Conservation (phyloP, 768 basidiomycete genomes). For the Hypsizygus marmoreus region DNA sequence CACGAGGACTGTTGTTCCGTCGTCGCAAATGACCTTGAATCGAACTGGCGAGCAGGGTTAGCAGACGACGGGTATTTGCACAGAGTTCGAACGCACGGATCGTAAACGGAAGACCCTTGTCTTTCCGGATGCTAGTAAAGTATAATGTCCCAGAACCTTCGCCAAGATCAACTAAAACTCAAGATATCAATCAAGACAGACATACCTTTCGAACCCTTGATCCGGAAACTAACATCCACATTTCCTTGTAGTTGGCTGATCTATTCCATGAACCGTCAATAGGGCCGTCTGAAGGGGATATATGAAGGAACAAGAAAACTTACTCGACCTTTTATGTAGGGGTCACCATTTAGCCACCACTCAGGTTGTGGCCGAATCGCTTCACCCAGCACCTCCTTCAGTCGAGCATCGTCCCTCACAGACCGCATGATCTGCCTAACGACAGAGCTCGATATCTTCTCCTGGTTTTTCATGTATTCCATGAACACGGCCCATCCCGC, state of each 20-base stretch:
- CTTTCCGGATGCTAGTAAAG: constrained; percentile 80
- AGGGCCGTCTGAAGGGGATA: background rate
- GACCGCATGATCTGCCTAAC: constrained; percentile 66
- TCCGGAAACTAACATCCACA: constrained; percentile 74
- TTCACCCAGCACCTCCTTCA: constrained; percentile 61
- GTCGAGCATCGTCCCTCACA: constrained; percentile 50
- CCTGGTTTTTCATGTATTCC: constrained; percentile 72
- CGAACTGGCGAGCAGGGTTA: constrained; percentile 45
- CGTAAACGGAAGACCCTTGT: constrained; percentile 69
- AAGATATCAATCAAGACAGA: background rate
- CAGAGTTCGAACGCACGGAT: constrained; percentile 52
- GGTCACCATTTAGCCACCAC: constrained; percentile 80
- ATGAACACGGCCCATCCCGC: constrained; percentile 71
- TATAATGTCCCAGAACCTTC: constrained; percentile 76
- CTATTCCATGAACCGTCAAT: constrained; percentile 33
- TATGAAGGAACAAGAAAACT: constrained; percentile 22
- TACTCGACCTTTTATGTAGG: constrained; percentile 69
- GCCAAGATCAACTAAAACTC: background rate
- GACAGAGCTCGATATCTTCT: constrained; percentile 75
- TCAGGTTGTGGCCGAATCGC: constrained; percentile 64
- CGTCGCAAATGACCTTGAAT: constrained; percentile 67
- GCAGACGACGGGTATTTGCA: background rate
- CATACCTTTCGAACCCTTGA: constrained; percentile 71
- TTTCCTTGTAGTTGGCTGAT: constrained; percentile 75
- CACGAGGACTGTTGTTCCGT: constrained; percentile 52